Evolutionary conservation across 768 basidiomycete species (phyloP), one percentile per base, ranked within the genome.

Genomic region (Boletellus ananas): DNA sequence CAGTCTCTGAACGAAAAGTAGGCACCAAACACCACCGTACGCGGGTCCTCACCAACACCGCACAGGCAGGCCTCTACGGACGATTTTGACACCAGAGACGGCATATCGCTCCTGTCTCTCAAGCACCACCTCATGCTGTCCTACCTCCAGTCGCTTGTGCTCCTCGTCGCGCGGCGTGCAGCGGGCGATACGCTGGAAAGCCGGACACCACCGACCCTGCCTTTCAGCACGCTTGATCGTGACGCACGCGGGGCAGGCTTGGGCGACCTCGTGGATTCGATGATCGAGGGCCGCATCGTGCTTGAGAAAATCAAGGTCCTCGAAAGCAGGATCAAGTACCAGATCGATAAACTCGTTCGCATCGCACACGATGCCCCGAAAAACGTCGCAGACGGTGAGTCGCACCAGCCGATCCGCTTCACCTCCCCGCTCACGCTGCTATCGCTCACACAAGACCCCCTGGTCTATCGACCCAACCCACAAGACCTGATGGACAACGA

Each of bases 401-500:
- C 45, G 3, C 31, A 6, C 38, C 13, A 7, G 16, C 16, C 34
- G 23, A 13, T 17, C 36, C 12, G 31, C 38, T 11, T 34, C 10
- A 25, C 25, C 21, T 42, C 6, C 17, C 9, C 40, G 23, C 25
- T 56, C 9, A 46, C 47, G 1, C 12, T 1, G 34, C 8, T n/a
- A 35, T 43, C 55, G 21, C 34, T 50, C 39, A 34, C 33, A 27
- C 43, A 65, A 95, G 95, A 97, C 65, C 93, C 91, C 2, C 75
- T 99, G 27, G 85, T 87, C 3, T 99, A 95, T 78, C 81, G 85
- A 38, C 94, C 95, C 4, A 96, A 97, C 61, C 91, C 91, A 12
- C 72, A 81, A 50, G 86, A 86, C 36, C 74, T 97, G 35, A 62
- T 83, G 52, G 72, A 72, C 49, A 68, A 72, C 37, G 70, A 71